Percentiles rank a stretch among this genome's conserved stretches.
Evolutionary conservation across 352 stramenopile genomes (phyloP).

Genomic region (Globisporangium acanthophoron): DNA sequence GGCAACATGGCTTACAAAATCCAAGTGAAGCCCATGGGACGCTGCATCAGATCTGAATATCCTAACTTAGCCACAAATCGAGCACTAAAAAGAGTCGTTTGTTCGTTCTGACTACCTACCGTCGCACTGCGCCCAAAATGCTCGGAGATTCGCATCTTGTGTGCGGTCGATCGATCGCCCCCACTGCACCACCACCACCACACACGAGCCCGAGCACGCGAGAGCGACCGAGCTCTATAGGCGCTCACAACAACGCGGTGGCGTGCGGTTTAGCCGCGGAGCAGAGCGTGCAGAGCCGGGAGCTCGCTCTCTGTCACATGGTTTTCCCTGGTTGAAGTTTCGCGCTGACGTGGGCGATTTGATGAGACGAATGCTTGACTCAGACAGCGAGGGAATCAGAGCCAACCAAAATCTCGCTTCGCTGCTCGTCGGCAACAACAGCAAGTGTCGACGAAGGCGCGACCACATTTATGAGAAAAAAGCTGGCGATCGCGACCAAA

Average conservation of each 20-base stretch:
- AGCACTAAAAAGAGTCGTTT: not conserved
- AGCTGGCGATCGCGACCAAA: too few relatives aligned
- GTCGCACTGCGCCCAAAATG: too few relatives aligned
- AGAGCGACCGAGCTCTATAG: too few relatives aligned
- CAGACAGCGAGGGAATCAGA: not conserved
- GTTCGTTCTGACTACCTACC: too few relatives aligned
- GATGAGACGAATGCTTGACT: not conserved
- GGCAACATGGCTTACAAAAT: not conserved
- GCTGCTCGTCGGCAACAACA: not conserved
- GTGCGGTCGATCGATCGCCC: too few relatives aligned
- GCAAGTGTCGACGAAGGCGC: too few relatives aligned
- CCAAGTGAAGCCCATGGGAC: not conserved
- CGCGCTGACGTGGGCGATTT: not conserved
- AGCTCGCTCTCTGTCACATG: not conserved
- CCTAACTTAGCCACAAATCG: not conserved
- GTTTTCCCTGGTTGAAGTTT: not conserved
- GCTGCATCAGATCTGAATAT: not conserved
- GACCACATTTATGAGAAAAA: not conserved
- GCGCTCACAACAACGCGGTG: too few relatives aligned
- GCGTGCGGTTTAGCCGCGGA: too few relatives aligned
- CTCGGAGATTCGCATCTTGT: too few relatives aligned
- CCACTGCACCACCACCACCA: too few relatives aligned
- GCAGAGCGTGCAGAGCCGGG: too few relatives aligned
- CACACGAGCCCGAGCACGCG: too few relatives aligned
- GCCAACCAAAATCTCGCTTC: not conserved